Conservation (phyloP, 805 yeast genomes). For the Schwanniomyces polymorphus region DNA sequence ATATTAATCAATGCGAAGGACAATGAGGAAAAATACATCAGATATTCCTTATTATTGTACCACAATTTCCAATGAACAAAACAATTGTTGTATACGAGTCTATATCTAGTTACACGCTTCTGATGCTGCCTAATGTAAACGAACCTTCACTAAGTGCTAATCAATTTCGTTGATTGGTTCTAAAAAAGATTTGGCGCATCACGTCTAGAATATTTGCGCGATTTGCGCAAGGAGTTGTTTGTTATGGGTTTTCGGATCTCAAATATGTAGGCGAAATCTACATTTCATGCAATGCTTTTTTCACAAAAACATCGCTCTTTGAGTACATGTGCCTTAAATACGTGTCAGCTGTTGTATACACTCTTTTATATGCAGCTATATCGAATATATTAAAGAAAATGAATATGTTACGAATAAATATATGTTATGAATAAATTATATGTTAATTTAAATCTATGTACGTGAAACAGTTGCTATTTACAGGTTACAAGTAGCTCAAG, state of each 20-base stretch:
- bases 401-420: too few relatives aligned
- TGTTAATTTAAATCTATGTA: neutral
- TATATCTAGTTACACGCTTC: neutral
- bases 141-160: neutral
- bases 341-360: too few relatives aligned
- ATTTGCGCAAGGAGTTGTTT: too few relatives aligned
- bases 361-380: too few relatives aligned
- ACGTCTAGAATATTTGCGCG: neutral
- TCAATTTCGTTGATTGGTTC: neutral
- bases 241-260: too few relatives aligned
- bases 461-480: conserved; percentile 1
- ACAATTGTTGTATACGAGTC: neutral
- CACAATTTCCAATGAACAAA: neutral
- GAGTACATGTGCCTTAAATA: too few relatives aligned
- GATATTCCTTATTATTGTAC: neutral
- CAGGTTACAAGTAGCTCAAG: neutral
- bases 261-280: too few relatives aligned
- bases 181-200: neutral
- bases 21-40: neutral
- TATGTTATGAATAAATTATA: too few relatives aligned
- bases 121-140: neutral
- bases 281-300: too few relatives aligned
- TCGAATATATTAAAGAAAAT: too few relatives aligned
- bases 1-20: neutral
- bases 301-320: too few relatives aligned